Conservation (phyloP, 345 rosid species). For the Rhizophora apiculata region DNA sequence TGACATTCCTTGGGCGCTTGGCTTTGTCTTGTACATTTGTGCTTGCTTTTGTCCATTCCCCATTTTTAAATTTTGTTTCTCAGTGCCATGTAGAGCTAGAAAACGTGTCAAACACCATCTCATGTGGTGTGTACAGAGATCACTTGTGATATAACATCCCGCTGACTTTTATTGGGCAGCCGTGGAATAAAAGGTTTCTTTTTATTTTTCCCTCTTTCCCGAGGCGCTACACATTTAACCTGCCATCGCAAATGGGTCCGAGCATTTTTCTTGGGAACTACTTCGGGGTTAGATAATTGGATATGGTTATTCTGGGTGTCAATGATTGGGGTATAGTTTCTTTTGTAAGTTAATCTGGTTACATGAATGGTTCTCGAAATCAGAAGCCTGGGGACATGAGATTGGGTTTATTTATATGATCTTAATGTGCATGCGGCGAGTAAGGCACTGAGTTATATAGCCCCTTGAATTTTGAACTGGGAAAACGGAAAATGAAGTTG, state of each 20-base stretch:
- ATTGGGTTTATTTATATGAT: no score
- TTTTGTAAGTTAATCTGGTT: no score
- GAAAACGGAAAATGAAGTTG: no score
- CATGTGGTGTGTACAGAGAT: conserved; percentile 6
- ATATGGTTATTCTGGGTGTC: no score
- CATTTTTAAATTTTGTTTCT: not conserved
- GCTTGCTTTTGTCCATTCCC: conserved; percentile 19
- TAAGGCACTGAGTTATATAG: not conserved
- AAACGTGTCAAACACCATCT: not conserved
- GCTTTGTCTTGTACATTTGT: not conserved
- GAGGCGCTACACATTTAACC: not conserved
- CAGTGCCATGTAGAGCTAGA: not conserved
- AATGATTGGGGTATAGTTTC: no score
- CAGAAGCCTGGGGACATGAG: no score
- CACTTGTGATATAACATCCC: not conserved
- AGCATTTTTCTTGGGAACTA: no score
- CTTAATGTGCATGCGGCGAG: no score
- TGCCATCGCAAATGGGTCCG: conserved; percentile 54
- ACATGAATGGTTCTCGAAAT: no score
- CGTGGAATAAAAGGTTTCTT: not conserved
- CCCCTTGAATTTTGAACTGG: no score
- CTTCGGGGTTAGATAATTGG: no score
- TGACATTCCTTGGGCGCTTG: not conserved
- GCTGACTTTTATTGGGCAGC: conserved; percentile 9
- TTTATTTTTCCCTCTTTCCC: not conserved